Percentiles rank a stretch among this genome's conserved stretches.
Conservation (phyloP, 345 rosid genomes). For the Citrus maxima region DNA sequence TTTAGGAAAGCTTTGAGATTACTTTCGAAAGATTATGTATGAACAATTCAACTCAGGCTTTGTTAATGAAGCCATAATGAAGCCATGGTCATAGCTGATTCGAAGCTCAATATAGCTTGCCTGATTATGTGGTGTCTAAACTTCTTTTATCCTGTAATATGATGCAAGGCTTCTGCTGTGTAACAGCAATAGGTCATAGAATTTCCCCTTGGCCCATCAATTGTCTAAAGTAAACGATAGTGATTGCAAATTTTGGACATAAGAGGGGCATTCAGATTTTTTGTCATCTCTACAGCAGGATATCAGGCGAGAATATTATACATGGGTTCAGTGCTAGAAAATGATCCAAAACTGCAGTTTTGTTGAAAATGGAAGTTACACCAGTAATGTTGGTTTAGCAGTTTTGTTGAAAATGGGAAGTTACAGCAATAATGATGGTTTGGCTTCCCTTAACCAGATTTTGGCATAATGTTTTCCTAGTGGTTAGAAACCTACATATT, state of each 20-base stretch:
- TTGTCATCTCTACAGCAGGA: not conserved
- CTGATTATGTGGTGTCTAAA: not conserved
- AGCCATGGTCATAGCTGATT: not conserved
- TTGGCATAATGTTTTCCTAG: not conserved
- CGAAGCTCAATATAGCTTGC: not conserved
- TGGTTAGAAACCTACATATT: not conserved
- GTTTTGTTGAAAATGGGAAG: not conserved
- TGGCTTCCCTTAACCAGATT: not conserved
- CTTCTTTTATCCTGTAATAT: not conserved
- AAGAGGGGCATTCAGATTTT: not conserved
- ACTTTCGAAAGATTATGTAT: not conserved
- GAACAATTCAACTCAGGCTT: not conserved
- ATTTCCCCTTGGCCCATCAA: not conserved
- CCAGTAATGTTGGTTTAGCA: not conserved
- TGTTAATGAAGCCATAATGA: not conserved
- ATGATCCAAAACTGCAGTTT: not conserved
- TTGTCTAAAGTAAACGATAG: not conserved
- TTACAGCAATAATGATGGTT: not conserved
- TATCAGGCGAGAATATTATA: not conserved
- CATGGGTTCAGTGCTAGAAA: not conserved
- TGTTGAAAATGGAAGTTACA: not conserved
- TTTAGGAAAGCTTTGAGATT: not conserved
- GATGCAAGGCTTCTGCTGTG: not conserved
- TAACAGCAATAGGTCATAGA: not conserved
- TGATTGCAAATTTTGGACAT: not conserved